Evolutionary conservation across 805 yeast species (phyloP), one percentile per base, ranked within the genome.

Genomic region (Candida rishiriensis): DNA sequence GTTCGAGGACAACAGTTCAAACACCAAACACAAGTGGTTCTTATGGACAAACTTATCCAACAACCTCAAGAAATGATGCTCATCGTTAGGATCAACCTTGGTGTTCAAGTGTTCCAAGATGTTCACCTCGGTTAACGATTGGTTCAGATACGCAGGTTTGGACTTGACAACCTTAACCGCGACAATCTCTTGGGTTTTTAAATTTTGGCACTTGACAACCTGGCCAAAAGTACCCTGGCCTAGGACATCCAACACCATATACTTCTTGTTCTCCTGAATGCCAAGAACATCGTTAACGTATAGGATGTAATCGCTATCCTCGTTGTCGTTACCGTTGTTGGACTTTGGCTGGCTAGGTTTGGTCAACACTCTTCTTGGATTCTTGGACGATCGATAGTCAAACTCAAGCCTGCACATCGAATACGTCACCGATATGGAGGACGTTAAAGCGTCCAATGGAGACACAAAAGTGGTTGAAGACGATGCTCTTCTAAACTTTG

Each of bases 201-300:
- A 51, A 54, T 81, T 78, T 61, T 88, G 96, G 66, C 97, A 91
- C 66, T 91, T 93, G 35, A 90, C 95, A 38, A 93, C 99, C 67
- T 93, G 98, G 10, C 99, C 99, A 72, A 93, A 93, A 1, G 99
- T 90, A 2, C 99, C 99, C 49, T 90, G 91, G 1, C 99, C 99
- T 35, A 93, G 66, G 13, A 93, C 73, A 63, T 91, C 98, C 46
- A 93, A 69, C 5, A 93, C 97, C 57, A 93, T 73, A 61, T 90
- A 91, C 59, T 87, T 85, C 43, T 90, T 73, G 46, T 88, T 90
- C 52, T 87, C 93, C 54, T 85, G 88, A 3, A 79, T 73, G 5
- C 99, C 98, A 34, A 93, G 68, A 18, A 93, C 81, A 61, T 95
- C 99, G 63, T 95, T 93, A 17, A 93, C 99, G 53, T 89, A 91